Evolutionary conservation across 2,329 filamentous ascomycete species (phyloP).

Genomic region (Emmonsiellopsis sp.): DNA sequence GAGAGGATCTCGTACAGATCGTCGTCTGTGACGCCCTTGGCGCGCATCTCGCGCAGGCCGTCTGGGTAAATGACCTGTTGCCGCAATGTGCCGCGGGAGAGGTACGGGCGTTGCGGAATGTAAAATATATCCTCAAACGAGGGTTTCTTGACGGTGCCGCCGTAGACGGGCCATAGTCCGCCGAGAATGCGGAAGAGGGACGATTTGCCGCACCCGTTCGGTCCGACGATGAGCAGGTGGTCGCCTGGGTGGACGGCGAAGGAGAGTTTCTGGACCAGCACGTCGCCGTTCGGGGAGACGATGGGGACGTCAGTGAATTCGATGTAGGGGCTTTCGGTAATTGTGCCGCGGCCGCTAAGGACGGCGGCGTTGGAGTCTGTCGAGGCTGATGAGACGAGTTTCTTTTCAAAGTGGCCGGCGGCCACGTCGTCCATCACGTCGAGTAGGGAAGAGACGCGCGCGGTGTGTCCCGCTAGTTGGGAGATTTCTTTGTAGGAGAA

Average conservation of each 20-base stretch:
- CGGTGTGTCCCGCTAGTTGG: slow-evolving; percentile 90
- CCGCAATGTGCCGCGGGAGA: slow-evolving; percentile 81
- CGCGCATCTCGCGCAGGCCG: slow-evolving; percentile 73
- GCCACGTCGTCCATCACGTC: slow-evolving; percentile 93
- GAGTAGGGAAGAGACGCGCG: slow-evolving; percentile 76
- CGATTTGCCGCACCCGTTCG: slow-evolving; percentile 95
- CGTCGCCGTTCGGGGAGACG: slow-evolving; percentile 91
- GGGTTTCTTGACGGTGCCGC: slow-evolving; percentile 84
- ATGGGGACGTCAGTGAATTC: slow-evolving; percentile 86
- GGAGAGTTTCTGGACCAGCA: slow-evolving; percentile 74
- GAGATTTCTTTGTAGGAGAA: slow-evolving; percentile 97
- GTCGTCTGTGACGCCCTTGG: slow-evolving; percentile 69
- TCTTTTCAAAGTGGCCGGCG: slow-evolving; percentile 88
- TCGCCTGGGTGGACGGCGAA: slow-evolving; percentile 81
- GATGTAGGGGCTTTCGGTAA: slow-evolving; percentile 75
- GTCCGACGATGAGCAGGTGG: slow-evolving; percentile 87
- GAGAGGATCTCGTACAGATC: slow-evolving; percentile 70
- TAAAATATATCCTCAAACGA: slow-evolving; percentile 93
- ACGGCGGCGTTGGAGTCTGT: slow-evolving; percentile 75
- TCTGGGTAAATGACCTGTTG: slow-evolving; percentile 98
- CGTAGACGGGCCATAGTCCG: slow-evolving; percentile 95
- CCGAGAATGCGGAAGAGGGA: slow-evolving; percentile 93
- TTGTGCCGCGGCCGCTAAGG: slow-evolving; percentile 67
- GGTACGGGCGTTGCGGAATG: slow-evolving; percentile 89
- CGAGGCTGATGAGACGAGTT: slow-evolving; percentile 79